Evolutionary conservation across 441 rosid genomes (phyloP), one percentile per base, ranked within the genome.

Genomic region (Macaranga tanarius): DNA sequence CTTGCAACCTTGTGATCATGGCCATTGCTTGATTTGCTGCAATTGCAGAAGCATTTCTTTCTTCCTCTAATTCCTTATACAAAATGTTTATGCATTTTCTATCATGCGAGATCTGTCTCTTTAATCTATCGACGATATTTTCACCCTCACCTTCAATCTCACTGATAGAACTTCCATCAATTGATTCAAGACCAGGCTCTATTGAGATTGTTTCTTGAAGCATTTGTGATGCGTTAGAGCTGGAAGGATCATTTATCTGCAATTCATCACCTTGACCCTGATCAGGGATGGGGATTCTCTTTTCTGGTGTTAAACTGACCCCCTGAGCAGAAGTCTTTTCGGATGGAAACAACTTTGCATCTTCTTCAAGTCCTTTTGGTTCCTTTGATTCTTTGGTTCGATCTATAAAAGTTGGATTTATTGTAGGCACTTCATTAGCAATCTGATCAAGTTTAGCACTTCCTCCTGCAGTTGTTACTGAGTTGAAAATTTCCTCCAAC

Each of bases 11-110:
- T 20, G 95, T 94, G 67, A 94, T 94, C 99, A 94, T 94, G 72
- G 97, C 97, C 99, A 94, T 92, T 19, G 99, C 89, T 76, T 94
- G 93, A 83, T 92, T 92, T 55, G 92, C 86, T 72, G 99, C 87
- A 71, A 88, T 74, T 0, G 96, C 84, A 15, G 99, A 85, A 58
- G 96, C 93, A 67, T 79, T 92, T 84, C 97, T 90, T 83, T 94
- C 99, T 89, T 94, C 97, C 75, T 94, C 97, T 69, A 94, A 67
- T 72, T 94, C 99, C 84, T 80, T 84, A 20, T 88, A 92, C 76
- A 92, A 79, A 55, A 84, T 72, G 38, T 75, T 77, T 75, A 89
- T 80, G 48, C 85, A 73, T 67, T 65, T 84, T 78, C 67, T 82
- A 77, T 89, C 92, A 31, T 85, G 82, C 73, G 90, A 92, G 60